Evolutionary conservation across 805 yeast genomes (phyloP).

Genomic region (Scheffersomyces ergatensis): DNA sequence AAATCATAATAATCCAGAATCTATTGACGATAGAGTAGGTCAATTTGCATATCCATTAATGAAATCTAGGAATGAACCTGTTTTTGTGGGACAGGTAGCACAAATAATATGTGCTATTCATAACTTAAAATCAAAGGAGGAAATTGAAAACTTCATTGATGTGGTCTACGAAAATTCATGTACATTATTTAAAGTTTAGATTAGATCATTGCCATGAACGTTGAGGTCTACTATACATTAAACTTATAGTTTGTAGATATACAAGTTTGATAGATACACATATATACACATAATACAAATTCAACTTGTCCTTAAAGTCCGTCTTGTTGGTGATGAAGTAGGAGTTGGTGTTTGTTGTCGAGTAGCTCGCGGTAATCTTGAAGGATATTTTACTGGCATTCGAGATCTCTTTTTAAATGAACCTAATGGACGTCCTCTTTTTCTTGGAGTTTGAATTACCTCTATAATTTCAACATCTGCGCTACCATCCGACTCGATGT

Average conservation of each 20-base stretch:
- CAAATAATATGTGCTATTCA: constrained; percentile 36
- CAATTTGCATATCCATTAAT: constrained; percentile 49
- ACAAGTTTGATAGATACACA: not conserved
- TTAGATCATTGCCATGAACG: not conserved
- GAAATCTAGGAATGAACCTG: constrained; percentile 91
- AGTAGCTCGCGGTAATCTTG: not conserved
- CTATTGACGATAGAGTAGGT: constrained; percentile 14
- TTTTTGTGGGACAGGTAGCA: constrained; percentile 78
- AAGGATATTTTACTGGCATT: not conserved
- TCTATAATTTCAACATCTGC: not conserved
- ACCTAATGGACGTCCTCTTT: constrained; percentile 11
- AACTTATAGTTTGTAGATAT: not conserved
- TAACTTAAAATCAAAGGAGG: constrained; percentile 22
- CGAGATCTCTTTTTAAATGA: constrained; percentile 4
- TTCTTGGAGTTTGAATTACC: not conserved
- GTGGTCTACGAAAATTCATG: constrained; percentile 33
- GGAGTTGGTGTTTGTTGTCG: not conserved
- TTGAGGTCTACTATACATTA: constrained; percentile 5
- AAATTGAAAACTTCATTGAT: constrained; percentile 33
- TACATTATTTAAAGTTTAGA: constrained; percentile 20
- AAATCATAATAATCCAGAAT: constrained; percentile 6
- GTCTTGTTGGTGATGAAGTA: not conserved
- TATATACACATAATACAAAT: not conserved
- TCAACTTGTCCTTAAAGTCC: not conserved
- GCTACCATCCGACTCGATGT: constrained; percentile 1